Evolutionary conservation across 352 stramenopile species (phyloP), one percentile per base, ranked within the genome.

Genomic region (Poterioochromonas sp.): DNA sequence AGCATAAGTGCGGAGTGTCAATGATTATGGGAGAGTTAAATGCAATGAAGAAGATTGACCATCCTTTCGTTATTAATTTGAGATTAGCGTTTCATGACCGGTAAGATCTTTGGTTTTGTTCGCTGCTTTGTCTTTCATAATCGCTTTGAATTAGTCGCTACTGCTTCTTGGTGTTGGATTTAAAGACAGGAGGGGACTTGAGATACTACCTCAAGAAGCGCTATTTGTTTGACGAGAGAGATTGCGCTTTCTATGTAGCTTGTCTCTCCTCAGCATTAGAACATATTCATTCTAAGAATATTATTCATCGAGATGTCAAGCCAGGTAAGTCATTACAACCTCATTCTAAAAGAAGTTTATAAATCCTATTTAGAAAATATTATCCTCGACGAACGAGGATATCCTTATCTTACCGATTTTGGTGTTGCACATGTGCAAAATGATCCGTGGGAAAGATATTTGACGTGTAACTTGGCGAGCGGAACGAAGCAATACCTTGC

Each of bases 251-350:
- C 62, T 91, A 91, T 73, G 79, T 87, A 0, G 87, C 86, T 0
- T 87, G 87, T 1, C 76, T 88, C 12, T 76, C 89, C 32, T 80
- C 88, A 5, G 88, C 86, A 51, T 85, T 92, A 40, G 82, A 88
- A 71, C 88, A 90, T 77, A 78, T 93, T 43, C 88, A 92, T 71
- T 71, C 76, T 1, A 82, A 87, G 32, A 79, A 81, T 37, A 87
- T 93, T 70, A 78, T 93, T 32, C 88, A 92, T 78, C 87, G 88
- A 8, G 89, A 93, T 53, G 82, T 93, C 43, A 92, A 93, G 68
- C 88, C 87, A 20, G 69, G 69, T 76, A 76, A 3, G 12, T 5
- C 58, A 18, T 8, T 39, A 68, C n/a, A 65, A 39, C 8, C 5
- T 22, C n/a, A 65, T 15, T 39, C 12, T 22, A 39, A 35, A 65